phyloP scores from a whole-genome alignment of 139 green algal genomes.

The Marvania coccoides region DNA sequence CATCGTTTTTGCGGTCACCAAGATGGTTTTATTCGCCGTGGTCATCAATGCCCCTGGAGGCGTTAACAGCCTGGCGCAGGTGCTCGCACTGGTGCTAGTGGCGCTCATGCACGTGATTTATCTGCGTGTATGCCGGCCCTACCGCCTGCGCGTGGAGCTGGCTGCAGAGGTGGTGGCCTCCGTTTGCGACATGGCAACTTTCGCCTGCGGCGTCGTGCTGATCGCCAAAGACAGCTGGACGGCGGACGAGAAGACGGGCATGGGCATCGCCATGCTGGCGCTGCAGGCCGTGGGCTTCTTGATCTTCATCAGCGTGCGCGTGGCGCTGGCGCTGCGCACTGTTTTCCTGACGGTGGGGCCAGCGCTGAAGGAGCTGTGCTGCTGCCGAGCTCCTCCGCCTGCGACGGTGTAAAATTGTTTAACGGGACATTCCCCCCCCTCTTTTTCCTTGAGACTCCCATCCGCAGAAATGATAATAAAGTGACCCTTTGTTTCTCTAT shows the following conservation, averaged over 20 bases:
- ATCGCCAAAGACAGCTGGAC: constrained; percentile 15
- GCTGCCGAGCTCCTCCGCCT: too few relatives aligned
- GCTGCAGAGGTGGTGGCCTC: constrained; percentile 13
- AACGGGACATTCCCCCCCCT: too few relatives aligned
- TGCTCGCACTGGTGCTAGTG: constrained; percentile 24
- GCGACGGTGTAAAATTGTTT: too few relatives aligned
- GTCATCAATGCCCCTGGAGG: constrained; percentile 23
- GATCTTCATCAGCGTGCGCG: constrained; percentile 14
- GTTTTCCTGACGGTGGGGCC: not conserved
- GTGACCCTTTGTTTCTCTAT: too few relatives aligned
- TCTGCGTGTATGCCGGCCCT: constrained; percentile 28
- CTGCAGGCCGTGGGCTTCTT: constrained; percentile 28
- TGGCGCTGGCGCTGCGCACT: constrained; percentile 15
- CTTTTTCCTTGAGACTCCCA: too few relatives aligned
- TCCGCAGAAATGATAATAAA: too few relatives aligned
- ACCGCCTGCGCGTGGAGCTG: constrained; percentile 25
- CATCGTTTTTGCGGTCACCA: constrained; percentile 19
- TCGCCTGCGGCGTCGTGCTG: constrained; percentile 33
- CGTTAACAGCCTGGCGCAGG: constrained; percentile 20
- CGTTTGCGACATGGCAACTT: constrained; percentile 21
- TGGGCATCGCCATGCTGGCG: constrained; percentile 33
- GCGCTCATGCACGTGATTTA: constrained; percentile 26
- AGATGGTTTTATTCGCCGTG: constrained; percentile 28
- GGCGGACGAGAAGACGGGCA: not conserved
- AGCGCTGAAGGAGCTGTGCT: not conserved